These are phyloP conservation scores for Prosopis cineraria DNA, from an alignment of 306 rosid species.

Conservation along the genomic window DNA sequence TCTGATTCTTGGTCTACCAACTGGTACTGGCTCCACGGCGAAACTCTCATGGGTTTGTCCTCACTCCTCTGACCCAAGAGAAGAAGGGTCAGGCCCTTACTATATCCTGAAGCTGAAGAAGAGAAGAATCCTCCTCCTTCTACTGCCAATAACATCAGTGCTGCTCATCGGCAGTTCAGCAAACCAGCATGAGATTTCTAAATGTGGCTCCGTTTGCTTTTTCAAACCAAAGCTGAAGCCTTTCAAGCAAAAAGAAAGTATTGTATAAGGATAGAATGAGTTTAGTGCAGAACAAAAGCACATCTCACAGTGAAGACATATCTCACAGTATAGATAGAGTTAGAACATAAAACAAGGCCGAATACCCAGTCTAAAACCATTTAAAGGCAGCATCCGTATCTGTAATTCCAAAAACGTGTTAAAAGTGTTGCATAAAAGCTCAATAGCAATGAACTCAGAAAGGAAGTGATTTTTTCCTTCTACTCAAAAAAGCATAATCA, in stretches of 20 bases:
- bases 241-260: conserved; percentile 26
- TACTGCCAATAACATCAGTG: conserved; percentile 81
- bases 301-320: conserved; percentile 9
- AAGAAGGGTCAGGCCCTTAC: conserved; percentile 83
- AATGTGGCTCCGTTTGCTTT: conserved; percentile 35
- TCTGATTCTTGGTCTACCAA: conserved; percentile 86
- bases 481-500: not conserved
- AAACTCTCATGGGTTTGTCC: conserved; percentile 83
- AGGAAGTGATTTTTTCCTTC: conserved; percentile 2
- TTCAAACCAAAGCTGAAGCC: conserved; percentile 42
- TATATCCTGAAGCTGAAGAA: conserved; percentile 84
- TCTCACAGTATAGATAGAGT: conserved; percentile 19
- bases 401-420: conserved; percentile 25
- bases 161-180: conserved; percentile 57
- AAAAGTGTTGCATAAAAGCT: conserved; percentile 8
- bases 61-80: conserved; percentile 75
- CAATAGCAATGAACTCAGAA: conserved; percentile 8
- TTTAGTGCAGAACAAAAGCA: not conserved
- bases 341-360: conserved; percentile 5
- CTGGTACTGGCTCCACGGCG: conserved; percentile 88
- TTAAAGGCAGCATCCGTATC: conserved; percentile 20
- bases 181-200: conserved; percentile 40
- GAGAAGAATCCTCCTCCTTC: conserved; percentile 94
- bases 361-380: conserved; percentile 19
- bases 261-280: conserved; percentile 8